Percentiles rank a stretch among this genome's conserved stretches.
phyloP scores from a whole-genome alignment of 495 filamentous ascomycete genomes.

The Neurospora sp. region DNA sequence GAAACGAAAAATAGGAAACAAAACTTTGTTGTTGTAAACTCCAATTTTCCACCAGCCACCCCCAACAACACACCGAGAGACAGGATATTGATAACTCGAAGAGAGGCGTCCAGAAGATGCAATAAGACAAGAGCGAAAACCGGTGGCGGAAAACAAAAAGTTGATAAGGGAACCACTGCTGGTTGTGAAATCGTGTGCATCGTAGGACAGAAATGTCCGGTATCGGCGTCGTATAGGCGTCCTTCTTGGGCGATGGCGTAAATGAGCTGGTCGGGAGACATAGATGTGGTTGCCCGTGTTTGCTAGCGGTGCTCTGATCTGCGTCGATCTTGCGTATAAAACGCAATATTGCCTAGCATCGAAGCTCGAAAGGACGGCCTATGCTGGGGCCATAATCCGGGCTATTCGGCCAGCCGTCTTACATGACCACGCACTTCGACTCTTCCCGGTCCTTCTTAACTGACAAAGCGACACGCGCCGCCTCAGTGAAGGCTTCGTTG shows the following conservation, averaged over 20 bases:
- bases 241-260: not conserved
- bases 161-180: not conserved
- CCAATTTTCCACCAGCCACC: not conserved
- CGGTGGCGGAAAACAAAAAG: not conserved
- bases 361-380: not conserved
- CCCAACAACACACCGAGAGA: conserved; percentile 4
- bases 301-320: not conserved
- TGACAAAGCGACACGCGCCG: conserved; percentile 87
- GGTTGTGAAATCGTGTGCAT: not conserved
- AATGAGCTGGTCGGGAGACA: not conserved
- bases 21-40: not conserved
- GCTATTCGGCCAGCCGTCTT: conserved; percentile 7
- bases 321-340: not conserved
- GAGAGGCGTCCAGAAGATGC: not conserved
- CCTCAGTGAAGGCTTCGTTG: conserved; percentile 97
- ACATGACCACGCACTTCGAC: conserved; percentile 50
- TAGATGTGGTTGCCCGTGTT: not conserved
- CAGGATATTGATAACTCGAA: not conserved
- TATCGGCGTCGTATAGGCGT: not conserved
- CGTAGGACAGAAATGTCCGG: not conserved
- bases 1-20: not conserved
- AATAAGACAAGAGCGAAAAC: not conserved
- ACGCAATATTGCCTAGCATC: not conserved
- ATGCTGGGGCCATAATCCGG: not conserved
- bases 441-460: conserved; percentile 60